Conservation (phyloP, 352 stramenopile genomes). For the Pythium dissotocum region DNA sequence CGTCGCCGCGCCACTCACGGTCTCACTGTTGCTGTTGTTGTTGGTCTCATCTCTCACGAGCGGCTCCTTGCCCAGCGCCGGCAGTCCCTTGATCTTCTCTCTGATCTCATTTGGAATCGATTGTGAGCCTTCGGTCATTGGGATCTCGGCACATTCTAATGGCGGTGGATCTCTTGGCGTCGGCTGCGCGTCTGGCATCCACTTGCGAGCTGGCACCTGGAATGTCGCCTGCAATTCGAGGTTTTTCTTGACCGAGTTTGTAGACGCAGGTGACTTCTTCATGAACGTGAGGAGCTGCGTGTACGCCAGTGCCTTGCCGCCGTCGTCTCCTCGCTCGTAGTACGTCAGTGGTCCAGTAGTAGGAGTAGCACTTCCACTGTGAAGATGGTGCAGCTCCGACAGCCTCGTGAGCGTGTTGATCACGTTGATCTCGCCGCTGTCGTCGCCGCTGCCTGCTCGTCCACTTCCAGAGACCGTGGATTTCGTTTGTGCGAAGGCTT, state of each 20-base stretch:
- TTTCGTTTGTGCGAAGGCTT: slow-evolving; percentile 32
- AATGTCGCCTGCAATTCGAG: slow-evolving; percentile 67
- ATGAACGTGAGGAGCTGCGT: slow-evolving; percentile 59
- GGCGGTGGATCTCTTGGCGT: slow-evolving; percentile 52
- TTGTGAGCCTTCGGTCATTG: slow-evolving; percentile 56
- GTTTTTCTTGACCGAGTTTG: slow-evolving; percentile 62
- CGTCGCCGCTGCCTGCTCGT: not conserved
- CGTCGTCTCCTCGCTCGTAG: slow-evolving; percentile 46
- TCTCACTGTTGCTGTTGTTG: not conserved
- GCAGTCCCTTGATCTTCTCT: slow-evolving; percentile 47
- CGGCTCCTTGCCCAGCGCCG: slow-evolving; percentile 45
- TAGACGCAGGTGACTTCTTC: slow-evolving; percentile 49
- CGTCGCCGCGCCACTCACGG: not conserved
- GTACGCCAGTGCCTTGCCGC: slow-evolving; percentile 26
- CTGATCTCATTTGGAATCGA: slow-evolving; percentile 46
- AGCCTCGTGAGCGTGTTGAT: slow-evolving; percentile 70
- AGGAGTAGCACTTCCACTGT: not conserved
- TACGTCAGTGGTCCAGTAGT: slow-evolving; percentile 24
- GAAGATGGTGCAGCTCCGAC: slow-evolving; percentile 47
- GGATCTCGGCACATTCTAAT: slow-evolving; percentile 58
- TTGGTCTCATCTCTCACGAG: slow-evolving; percentile 49
- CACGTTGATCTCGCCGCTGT: slow-evolving; percentile 60
- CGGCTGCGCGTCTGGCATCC: slow-evolving; percentile 41
- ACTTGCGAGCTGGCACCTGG: slow-evolving; percentile 61
- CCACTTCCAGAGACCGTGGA: not conserved